Base-by-base conservation (phyloP, 768 basidiomycete species). In the Cystobasidium tubakii region DNA sequence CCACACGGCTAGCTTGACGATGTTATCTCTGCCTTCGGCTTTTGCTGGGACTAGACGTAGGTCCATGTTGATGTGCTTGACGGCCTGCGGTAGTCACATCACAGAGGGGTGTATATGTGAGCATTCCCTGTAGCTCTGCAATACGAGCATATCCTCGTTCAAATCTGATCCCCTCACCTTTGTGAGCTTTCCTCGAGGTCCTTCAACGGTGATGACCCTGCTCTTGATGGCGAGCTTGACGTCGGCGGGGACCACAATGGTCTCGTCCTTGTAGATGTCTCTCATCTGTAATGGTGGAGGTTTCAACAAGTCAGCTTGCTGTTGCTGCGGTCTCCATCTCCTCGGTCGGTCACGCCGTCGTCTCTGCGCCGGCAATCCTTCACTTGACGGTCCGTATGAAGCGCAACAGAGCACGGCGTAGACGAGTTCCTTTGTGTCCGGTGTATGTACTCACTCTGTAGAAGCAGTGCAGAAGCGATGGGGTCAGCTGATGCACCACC, bases 1-100 rank as follows among this genome's bases (percentile, higher is more conserved):
- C 96, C 96, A 99, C 74, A 99, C 91, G 74, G 92, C 90, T 80
- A 98, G 87, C 75, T 87, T 87, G 81, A 98, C 89, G 81, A 88
- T 88, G 81, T 79, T 76, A 77, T 86, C 87, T 78, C 85, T 84
- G 84, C 92, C 89, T 81, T 86, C 85, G 33, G 62, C 25, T 4
- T 34, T 54, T 2, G 79, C 76, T 78, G 82, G 82, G 78, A 81
- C 77, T 17, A 66, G 63, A 33, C 78, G 81, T 74, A 82, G 79
- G 79, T 82, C 82, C 80, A 82, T 81, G 79, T 81, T 79, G 74
- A 82, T 80, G 77, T 82, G 82, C 74, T 77, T 90, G 78, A 90
- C 82, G 64, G 92, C 83, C 80, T 89, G 87, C 33, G 17, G 36
- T 27, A 9, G 50, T 2, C 0, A 53, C 7, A 60, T 9, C 10